These are phyloP conservation scores for Mycena citricolor DNA, from an alignment of 1,284 basidiomycete species.

Conservation along the genomic window DNA sequence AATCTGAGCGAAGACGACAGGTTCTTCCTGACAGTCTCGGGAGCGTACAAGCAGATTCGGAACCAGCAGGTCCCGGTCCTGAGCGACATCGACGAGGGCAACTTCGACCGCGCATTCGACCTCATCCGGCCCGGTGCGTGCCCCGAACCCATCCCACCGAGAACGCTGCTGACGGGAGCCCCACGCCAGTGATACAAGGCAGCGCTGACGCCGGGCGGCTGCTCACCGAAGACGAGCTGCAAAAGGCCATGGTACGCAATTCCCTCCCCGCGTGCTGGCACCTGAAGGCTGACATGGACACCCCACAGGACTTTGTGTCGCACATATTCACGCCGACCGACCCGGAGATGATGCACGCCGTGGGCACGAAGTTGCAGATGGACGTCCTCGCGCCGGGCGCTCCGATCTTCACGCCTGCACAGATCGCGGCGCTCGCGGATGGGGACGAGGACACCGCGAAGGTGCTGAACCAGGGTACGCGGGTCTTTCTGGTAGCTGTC, in stretches of 20 bases:
- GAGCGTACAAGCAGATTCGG: conserved; percentile 63
- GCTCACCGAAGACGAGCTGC: conserved; percentile 51
- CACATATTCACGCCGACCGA: conserved; percentile 28
- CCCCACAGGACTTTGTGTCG: conserved; percentile 19
- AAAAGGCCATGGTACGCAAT: conserved; percentile 40
- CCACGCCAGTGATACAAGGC: conserved; percentile 53
- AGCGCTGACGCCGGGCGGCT: conserved; percentile 50
- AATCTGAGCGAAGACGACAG: no score
- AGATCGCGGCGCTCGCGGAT: conserved; percentile 12
- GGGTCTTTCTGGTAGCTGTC: no score
- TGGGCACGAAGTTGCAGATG: conserved; percentile 15
- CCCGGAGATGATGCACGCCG: conserved; percentile 24
- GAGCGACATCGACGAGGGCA: conserved; percentile 52
- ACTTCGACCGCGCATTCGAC: conserved; percentile 59
- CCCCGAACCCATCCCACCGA: no score
- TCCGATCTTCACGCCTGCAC: conserved; percentile 14
- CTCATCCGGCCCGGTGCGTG: conserved; percentile 50
- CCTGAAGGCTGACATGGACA: no score
- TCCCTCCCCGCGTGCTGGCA: no score
- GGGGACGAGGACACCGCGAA: conserved; percentile 13
- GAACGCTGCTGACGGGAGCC: no score
- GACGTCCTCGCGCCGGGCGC: conserved; percentile 13
- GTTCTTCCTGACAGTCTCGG: conserved; percentile 62
- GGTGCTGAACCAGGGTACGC: conserved; percentile 15
- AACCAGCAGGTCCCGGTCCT: conserved; percentile 48